These are phyloP conservation scores for Pholiota adiposa DNA, from an alignment of 1,284 basidiomycete species.

Conservation along the genomic window DNA sequence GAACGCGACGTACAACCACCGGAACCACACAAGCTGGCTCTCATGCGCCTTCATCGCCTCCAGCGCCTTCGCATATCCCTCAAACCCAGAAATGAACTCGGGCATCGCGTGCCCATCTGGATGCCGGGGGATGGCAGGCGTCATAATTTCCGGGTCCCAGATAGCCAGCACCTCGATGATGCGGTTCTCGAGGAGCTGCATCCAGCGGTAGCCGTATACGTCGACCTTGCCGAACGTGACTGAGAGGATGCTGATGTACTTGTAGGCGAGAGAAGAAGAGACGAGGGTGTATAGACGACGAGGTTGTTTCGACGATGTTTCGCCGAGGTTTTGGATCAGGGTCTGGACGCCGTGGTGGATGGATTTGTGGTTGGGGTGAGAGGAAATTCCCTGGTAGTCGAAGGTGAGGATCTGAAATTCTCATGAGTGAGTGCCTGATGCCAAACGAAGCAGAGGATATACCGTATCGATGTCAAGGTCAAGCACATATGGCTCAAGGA, in stretches of 20 bases:
- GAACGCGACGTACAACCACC: slow-evolving; percentile 83
- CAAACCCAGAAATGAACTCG: slow-evolving; percentile 57
- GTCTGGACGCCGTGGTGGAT: slow-evolving; percentile 60
- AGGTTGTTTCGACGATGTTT: slow-evolving; percentile 20
- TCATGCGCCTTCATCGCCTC: slow-evolving; percentile 77
- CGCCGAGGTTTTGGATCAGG: slow-evolving; percentile 38
- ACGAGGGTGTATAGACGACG: slow-evolving; percentile 60
- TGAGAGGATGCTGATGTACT: slow-evolving; percentile 62
- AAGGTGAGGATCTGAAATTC: slow-evolving; percentile 85
- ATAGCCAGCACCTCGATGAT: slow-evolving; percentile 18
- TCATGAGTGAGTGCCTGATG: neutral
- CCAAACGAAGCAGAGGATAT: slow-evolving; percentile 27
- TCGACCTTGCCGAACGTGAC: slow-evolving; percentile 52
- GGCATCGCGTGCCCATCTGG: slow-evolving; percentile 29
- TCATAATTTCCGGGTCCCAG: slow-evolving; percentile 20
- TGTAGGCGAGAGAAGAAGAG: slow-evolving; percentile 58
- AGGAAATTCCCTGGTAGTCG: slow-evolving; percentile 81
- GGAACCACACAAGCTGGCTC: slow-evolving; percentile 89
- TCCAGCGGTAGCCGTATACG: slow-evolving; percentile 30
- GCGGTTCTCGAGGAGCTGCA: slow-evolving; percentile 25
- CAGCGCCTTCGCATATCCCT: slow-evolving; percentile 62
- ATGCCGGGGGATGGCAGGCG: slow-evolving; percentile 13
- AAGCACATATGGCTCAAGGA: slow-evolving; percentile 64
- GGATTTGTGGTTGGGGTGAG: slow-evolving; percentile 90
- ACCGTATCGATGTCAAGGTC: slow-evolving; percentile 69